A percentile compares a stretch with the other conserved stretches of the same genome.
Evolutionary conservation across 1,284 basidiomycete genomes (phyloP).

Genomic region (Anthracocystis panici-leucophaei): DNA sequence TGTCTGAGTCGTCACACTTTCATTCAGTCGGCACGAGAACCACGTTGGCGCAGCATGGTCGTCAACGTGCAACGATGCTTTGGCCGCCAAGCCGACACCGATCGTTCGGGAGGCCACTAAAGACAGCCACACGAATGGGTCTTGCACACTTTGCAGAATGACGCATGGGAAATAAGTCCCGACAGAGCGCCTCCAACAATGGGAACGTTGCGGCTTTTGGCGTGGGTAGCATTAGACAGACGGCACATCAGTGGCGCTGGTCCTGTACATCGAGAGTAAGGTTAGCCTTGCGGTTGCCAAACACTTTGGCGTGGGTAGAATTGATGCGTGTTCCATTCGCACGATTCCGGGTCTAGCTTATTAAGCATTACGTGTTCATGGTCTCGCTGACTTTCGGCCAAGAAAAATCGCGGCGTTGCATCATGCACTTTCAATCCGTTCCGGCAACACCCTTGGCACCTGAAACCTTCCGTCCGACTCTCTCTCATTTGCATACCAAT

Average conservation of each 20-base stretch:
- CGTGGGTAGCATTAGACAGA: not conserved
- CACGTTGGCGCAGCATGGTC: not conserved
- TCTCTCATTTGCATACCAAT: not conserved
- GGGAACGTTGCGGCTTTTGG: conserved; percentile 4
- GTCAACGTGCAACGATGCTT: too few species aligned
- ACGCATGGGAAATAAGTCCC: not conserved
- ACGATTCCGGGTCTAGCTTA: not conserved
- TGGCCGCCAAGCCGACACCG: conserved; percentile 1
- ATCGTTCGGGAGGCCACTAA: conserved; percentile 1
- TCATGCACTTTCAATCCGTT: not conserved
- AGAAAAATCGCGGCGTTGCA: conserved; percentile 1
- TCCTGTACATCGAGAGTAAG: not conserved
- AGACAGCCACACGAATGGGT: not conserved
- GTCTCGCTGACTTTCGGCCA: not conserved
- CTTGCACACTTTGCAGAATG: not conserved
- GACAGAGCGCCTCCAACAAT: not conserved
- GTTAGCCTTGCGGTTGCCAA: not conserved
- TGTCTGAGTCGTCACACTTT: conserved; percentile 6
- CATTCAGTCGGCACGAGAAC: too few species aligned
- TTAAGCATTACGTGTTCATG: not conserved
- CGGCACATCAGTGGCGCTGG: conserved; percentile 3
- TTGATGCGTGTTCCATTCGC: not conserved
- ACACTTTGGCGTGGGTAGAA: not conserved
- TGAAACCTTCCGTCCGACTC: not conserved
- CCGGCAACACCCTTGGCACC: not conserved